A percentile compares a stretch with the other conserved stretches of the same genome.
Conservation (phyloP, 2,329 filamentous ascomycete species). For the Penicillium sclerotigenum region DNA sequence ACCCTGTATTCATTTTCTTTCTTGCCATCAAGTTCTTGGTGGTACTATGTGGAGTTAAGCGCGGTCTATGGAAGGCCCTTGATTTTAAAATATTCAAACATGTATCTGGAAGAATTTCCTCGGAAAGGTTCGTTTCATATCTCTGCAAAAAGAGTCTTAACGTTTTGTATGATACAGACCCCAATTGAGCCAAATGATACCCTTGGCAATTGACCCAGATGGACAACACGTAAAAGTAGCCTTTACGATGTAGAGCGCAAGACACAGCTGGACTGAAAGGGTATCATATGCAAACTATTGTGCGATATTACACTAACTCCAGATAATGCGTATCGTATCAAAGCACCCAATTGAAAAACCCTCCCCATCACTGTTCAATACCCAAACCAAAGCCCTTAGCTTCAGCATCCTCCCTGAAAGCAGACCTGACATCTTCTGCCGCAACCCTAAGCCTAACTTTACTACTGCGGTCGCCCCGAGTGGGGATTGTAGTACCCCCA, state of each 20-base stretch:
- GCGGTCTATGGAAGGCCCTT: conserved; percentile 18
- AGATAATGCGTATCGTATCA: conserved; percentile 7
- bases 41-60: conserved; percentile 35
- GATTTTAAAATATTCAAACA: conserved; percentile 5
- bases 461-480: conserved; percentile 76
- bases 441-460: conserved; percentile 82
- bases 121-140: conserved; percentile 3
- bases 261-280: conserved; percentile 4
- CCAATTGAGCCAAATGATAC: neutral
- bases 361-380: conserved; percentile 29
- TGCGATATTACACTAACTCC: conserved; percentile 11
- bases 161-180: neutral
- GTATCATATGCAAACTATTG: conserved; percentile 17
- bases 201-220: neutral
- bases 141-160: conserved; percentile 11
- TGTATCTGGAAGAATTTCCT: conserved; percentile 1
- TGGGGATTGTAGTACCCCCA: conserved; percentile 48
- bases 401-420: conserved; percentile 83
- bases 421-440: conserved; percentile 85
- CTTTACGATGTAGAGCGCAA: neutral
- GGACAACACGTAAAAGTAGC: neutral
- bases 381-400: conserved; percentile 73
- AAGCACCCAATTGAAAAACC: neutral
- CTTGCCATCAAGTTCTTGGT: conserved; percentile 9
- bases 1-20: conserved; percentile 23